Evolutionary conservation across 164 flowering plant species (phyloP).

Genomic region (Kalanchoe fedtschenkoi): DNA sequence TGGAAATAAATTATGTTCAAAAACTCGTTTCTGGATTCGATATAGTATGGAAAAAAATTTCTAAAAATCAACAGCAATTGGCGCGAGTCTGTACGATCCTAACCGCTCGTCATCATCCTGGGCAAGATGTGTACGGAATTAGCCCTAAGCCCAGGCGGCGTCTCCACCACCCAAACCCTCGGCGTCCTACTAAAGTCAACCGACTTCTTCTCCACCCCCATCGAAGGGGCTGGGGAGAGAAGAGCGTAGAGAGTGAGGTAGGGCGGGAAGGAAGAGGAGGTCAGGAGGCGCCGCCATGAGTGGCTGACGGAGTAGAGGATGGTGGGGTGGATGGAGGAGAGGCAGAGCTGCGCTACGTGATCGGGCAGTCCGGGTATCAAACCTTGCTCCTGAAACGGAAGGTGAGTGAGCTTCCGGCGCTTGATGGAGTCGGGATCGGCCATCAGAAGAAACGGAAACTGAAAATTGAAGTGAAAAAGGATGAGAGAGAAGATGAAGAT

Average conservation of each 20-base stretch:
- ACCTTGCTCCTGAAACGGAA: slow-evolving; percentile 11
- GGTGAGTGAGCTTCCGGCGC: no score
- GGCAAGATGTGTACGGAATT: slow-evolving; percentile 62
- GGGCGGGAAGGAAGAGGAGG: slow-evolving; percentile 58
- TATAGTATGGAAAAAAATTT: no score
- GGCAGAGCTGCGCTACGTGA: slow-evolving; percentile 50
- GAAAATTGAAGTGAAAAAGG: no score
- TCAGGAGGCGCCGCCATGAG: slow-evolving; percentile 57
- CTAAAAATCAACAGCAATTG: no score
- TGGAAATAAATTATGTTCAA: no score
- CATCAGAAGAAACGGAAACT: no score
- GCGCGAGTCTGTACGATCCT: no score
- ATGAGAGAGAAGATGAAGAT: no score
- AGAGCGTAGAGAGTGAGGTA: slow-evolving; percentile 55
- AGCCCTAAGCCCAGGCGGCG: slow-evolving; percentile 33
- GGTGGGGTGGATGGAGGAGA: slow-evolving; percentile 35
- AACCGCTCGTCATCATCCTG: slow-evolving; percentile 22
- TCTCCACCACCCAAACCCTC: slow-evolving; percentile 43
- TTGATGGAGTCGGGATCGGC: no score
- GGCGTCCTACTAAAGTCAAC: slow-evolving; percentile 24
- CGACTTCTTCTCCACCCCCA: background rate
- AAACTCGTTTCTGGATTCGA: no score
- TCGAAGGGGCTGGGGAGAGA: slow-evolving; percentile 20
- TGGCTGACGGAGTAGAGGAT: slow-evolving; percentile 43
- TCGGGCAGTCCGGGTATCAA: slow-evolving; percentile 62